These are phyloP conservation scores for Neofusicoccum ribis DNA, from an alignment of 2,329 filamentous ascomycete genomes.

Conservation along the genomic window DNA sequence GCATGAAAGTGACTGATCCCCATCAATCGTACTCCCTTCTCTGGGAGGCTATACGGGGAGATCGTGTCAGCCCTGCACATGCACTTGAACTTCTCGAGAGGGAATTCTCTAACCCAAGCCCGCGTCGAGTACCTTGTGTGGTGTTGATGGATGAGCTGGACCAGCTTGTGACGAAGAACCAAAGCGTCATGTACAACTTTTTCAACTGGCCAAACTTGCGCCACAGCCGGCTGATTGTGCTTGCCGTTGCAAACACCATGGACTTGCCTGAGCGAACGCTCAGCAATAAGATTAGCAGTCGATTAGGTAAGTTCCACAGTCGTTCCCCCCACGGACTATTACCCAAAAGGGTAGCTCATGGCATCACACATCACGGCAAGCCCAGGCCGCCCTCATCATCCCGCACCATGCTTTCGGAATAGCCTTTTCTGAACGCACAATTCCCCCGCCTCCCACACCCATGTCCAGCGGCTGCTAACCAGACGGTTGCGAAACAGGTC, in stretches of 20 bases:
- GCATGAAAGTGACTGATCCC: constrained; percentile 98
- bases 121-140: constrained; percentile 88
- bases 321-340: constrained; percentile 20
- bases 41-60: constrained; percentile 93
- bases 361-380: neutral
- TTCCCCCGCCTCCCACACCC: neutral
- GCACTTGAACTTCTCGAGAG: constrained; percentile 87
- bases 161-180: constrained; percentile 95
- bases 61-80: constrained; percentile 88
- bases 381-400: neutral
- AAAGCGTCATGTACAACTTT: constrained; percentile 99
- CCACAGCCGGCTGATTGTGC: constrained; percentile 89
- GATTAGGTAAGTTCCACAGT: constrained; percentile 46
- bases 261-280: constrained; percentile 93
- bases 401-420: neutral
- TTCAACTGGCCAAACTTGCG: constrained; percentile 97
- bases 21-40: constrained; percentile 93
- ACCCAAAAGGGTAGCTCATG: constrained; percentile 4
- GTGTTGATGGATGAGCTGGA: constrained; percentile 98
- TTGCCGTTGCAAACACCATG: constrained; percentile 99
- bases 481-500: constrained; percentile 44
- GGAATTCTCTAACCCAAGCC: constrained; percentile 89
- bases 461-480: neutral
- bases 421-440: neutral
- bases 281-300: constrained; percentile 97